A percentile compares a stretch with the other conserved stretches of the same genome.
Conservation (phyloP, 2,329 filamentous ascomycete genomes). For the Fusarium sp. region DNA sequence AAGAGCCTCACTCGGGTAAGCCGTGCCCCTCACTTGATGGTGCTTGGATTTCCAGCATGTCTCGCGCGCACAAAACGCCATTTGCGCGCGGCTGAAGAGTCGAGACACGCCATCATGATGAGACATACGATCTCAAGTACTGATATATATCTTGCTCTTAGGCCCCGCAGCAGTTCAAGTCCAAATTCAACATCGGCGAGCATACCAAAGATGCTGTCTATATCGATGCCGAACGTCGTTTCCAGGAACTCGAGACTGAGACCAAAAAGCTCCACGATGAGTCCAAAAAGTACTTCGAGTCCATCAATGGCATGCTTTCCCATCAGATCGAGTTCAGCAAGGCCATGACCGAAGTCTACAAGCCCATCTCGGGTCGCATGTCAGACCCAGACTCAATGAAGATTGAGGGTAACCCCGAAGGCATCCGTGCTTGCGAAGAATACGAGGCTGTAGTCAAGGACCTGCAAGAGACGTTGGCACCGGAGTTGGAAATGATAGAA, state of each 20-base stretch:
- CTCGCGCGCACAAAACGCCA: conserved; percentile 26
- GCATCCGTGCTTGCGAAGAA: conserved; percentile 94
- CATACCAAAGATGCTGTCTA: conserved; percentile 96
- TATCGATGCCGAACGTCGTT: conserved; percentile 91
- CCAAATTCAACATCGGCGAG: conserved; percentile 94
- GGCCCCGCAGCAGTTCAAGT: conserved; percentile 92
- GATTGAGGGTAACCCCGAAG: conserved; percentile 88
- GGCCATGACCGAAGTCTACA: conserved; percentile 96
- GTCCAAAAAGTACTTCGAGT: conserved; percentile 95
- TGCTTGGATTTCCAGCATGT: conserved; percentile 16
- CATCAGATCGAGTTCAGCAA: conserved; percentile 99
- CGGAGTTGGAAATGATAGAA: conserved; percentile 98
- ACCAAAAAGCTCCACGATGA: conserved; percentile 98
- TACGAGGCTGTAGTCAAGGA: conserved; percentile 93
- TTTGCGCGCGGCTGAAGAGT: background rate
- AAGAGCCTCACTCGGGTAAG: conserved; percentile 88
- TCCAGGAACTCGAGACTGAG: conserved; percentile 92
- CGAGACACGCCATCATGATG: background rate
- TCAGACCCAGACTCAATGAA: conserved; percentile 89
- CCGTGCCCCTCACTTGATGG: conserved; percentile 47
- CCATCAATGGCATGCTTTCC: conserved; percentile 96
- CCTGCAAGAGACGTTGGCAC: conserved; percentile 85
- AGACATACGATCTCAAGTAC: background rate
- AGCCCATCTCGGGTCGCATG: conserved; percentile 94
- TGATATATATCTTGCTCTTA: conserved; percentile 41